These are phyloP conservation scores for Phytophthora idaei DNA, from an alignment of 352 stramenopile genomes.

Conservation along the genomic window DNA sequence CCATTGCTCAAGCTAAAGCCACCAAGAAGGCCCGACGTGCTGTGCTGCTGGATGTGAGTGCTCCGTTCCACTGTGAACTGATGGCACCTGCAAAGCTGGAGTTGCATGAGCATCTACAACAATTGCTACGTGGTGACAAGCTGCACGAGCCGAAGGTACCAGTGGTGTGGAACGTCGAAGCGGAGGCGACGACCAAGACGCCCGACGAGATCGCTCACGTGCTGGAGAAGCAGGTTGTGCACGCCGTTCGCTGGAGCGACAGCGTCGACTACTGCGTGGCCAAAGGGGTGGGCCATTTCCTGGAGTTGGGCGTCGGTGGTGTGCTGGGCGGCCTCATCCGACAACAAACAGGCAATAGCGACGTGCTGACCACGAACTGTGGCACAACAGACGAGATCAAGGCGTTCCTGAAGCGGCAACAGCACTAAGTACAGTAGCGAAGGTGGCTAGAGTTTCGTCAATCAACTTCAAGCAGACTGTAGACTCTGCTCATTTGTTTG, in stretches of 20 bases:
- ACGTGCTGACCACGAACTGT: conserved; percentile 46
- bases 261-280: conserved; percentile 78
- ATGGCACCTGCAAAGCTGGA: conserved; percentile 72
- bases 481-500: conserved; percentile 14
- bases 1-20: conserved; percentile 63
- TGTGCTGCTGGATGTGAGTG: conserved; percentile 77
- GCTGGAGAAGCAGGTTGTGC: conserved; percentile 67
- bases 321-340: conserved; percentile 80
- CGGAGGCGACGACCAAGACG: conserved; percentile 44
- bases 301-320: conserved; percentile 74
- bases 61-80: conserved; percentile 83
- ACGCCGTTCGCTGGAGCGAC: conserved; percentile 77
- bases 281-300: conserved; percentile 51
- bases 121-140: conserved; percentile 29
- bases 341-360: conserved; percentile 52
- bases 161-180: conserved; percentile 86
- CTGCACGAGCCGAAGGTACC: conserved; percentile 54
- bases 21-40: conserved; percentile 76
- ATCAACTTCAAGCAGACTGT: conserved; percentile 3
- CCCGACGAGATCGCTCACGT: conserved; percentile 45
- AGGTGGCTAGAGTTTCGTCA: background rate
- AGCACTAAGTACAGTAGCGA: conserved; percentile 3
- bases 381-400: conserved; percentile 65
- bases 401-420: conserved; percentile 40
- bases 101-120: conserved; percentile 47